Percentiles rank a stretch among this genome's conserved stretches.
phyloP scores from a whole-genome alignment of 2,329 filamentous ascomycete species.

The Ophiosphaerella korrae region DNA sequence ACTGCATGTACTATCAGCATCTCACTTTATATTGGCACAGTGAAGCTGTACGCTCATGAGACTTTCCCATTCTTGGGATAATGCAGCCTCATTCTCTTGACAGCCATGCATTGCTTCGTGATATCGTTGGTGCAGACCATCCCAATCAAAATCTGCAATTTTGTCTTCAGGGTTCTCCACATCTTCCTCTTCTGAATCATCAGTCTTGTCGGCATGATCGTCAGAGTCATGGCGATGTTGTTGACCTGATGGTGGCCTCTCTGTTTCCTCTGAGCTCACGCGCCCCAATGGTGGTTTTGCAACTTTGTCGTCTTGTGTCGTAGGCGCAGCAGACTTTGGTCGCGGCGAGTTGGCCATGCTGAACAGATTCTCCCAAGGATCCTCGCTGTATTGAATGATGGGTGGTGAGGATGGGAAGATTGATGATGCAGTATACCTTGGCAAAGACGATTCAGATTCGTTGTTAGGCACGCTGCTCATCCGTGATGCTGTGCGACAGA shows the following conservation, averaged over 20 bases:
- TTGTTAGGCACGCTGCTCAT: slow-evolving; percentile 20
- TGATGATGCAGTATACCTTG: slow-evolving; percentile 12
- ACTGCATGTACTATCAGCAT: slow-evolving; percentile 55
- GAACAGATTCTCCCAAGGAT: not conserved
- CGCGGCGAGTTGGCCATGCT: slow-evolving; percentile 20
- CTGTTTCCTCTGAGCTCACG: slow-evolving; percentile 28
- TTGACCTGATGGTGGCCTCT: slow-evolving; percentile 35
- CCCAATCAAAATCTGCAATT: slow-evolving; percentile 72
- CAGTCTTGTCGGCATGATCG: slow-evolving; percentile 11
- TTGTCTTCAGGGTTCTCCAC: slow-evolving; percentile 35
- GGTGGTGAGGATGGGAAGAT: slow-evolving; percentile 25
- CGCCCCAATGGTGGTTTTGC: slow-evolving; percentile 11
- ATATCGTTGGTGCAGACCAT: slow-evolving; percentile 73
- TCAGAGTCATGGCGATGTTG: slow-evolving; percentile 13
- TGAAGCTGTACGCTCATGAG: slow-evolving; percentile 41
- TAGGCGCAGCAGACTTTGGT: slow-evolving; percentile 16
- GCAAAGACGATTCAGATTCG: slow-evolving; percentile 29
- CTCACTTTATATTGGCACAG: not conserved
- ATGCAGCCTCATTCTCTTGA: slow-evolving; percentile 65
- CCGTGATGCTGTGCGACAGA: slow-evolving; percentile 20
- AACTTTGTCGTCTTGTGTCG: slow-evolving; percentile 12
- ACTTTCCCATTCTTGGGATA: slow-evolving; percentile 69
- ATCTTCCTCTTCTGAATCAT: slow-evolving; percentile 14
- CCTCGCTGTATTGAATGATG: not conserved
- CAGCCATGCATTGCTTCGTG: slow-evolving; percentile 67